A percentile compares a stretch with the other conserved stretches of the same genome.
These are phyloP conservation scores for Coemansia sp. DNA, from an alignment of 192 early-diverging fungal species.

Conservation along the genomic window DNA sequence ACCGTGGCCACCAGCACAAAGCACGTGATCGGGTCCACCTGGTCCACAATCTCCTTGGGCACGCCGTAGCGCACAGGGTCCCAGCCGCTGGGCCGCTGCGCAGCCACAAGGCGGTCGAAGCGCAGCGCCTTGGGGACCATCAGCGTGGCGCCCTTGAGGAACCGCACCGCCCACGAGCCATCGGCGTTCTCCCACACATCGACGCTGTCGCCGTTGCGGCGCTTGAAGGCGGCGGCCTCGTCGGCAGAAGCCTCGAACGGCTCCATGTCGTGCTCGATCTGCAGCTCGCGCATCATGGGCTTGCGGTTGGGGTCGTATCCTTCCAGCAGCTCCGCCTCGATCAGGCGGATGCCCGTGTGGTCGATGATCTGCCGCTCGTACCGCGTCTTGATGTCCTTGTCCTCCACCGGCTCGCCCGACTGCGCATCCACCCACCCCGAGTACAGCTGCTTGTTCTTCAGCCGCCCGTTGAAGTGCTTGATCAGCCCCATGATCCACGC, in stretches of 20 bases:
- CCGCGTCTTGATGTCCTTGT: conserved; percentile 86
- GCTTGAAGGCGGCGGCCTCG: conserved; percentile 85
- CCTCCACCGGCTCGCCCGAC: conserved; percentile 82
- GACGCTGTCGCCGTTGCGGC: conserved; percentile 78
- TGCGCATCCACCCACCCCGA: conserved; percentile 91
- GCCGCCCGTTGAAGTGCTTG: conserved; percentile 81
- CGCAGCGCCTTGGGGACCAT: conserved; percentile 90
- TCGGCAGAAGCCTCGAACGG: conserved; percentile 86
- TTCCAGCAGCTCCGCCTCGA: conserved; percentile 82
- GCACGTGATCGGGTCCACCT: conserved; percentile 88
- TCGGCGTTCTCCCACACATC: conserved; percentile 58
- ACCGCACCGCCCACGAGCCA: conserved; percentile 74
- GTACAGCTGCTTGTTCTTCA: conserved; percentile 72
- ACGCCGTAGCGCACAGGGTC: conserved; percentile 87
- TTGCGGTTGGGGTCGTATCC: conserved; percentile 91
- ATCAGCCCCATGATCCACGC: conserved; percentile 96
- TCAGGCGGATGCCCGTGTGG: conserved; percentile 91
- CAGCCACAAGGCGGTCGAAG: conserved; percentile 79
- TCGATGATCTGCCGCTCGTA: conserved; percentile 90
- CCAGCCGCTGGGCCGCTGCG: conserved; percentile 93
- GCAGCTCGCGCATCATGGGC: conserved; percentile 84
- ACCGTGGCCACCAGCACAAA: conserved; percentile 89
- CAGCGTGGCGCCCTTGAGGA: conserved; percentile 85
- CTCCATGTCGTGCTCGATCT: conserved; percentile 84
- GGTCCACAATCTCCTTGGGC: conserved; percentile 85